Base-by-base conservation (phyloP, 208 protist genomes). In the Trypanosoma scelopori region DNA sequence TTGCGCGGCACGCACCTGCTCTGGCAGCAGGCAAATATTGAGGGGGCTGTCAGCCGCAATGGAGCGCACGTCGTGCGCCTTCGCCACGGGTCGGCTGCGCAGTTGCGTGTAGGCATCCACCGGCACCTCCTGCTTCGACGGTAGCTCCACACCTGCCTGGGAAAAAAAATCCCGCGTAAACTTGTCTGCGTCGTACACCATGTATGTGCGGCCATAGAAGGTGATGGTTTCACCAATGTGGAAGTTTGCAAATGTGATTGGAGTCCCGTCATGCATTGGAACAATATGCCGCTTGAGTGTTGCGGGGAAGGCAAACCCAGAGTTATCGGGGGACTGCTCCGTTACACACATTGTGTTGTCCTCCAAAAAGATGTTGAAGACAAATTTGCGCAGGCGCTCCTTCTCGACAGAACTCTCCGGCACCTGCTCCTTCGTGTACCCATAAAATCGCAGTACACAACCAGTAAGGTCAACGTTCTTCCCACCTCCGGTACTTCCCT, bases 271-370 rank as follows among this genome's bases (percentile, higher is more conserved):
- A 13, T 85, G 85, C 49, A 82, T 60, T 18, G 90, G 87, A 15
- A 95, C 89, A 57, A 98, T 81, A 57, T 95, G 82, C 32, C 97
- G 95, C 73, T 98, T 97, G 18, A 96, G 80, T 61, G 98, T 86
- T 27, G 70, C 74, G 39, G 92, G 88, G 61, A 98, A 96, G 22
- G 91, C 87, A 43, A 99, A 90, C 32, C 98, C 98, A 37, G 85
- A 95, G 86, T 99, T 99, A 55, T 97, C 91, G 49, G 95, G 65
- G 41, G 75, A 47, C 18, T 91, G 84, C 82, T 99, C 98, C 41
- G 79, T 76, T 55, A 99, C 85, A 61, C 94, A 93, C 76, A 99
- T 97, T 48, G 98, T 98, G 78, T 96, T 95, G 73, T 99, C 98
- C 62, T 97, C 95, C 3, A 99, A 84, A 69, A 92, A 99, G 58